phyloP scores from a whole-genome alignment of 768 basidiomycete species.

The Cubamyces sp. region DNA sequence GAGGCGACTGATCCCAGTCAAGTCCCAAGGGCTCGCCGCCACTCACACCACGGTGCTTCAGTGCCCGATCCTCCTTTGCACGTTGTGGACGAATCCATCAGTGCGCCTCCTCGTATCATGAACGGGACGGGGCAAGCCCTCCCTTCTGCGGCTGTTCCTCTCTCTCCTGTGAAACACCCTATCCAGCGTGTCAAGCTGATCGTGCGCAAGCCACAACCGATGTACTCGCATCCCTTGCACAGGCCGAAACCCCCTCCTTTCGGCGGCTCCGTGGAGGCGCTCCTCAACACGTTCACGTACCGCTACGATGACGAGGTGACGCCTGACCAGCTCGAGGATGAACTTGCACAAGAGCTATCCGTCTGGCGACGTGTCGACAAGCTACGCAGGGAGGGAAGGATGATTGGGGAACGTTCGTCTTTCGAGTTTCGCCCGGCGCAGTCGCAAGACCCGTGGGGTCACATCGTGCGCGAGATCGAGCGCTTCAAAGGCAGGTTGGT shows the following conservation, averaged over 20 bases:
- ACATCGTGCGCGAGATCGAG: slow-evolving; percentile 45
- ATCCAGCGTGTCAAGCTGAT: slow-evolving; percentile 71
- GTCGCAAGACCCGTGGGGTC: slow-evolving; percentile 60
- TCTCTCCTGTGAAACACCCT: slow-evolving; percentile 34
- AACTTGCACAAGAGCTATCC: slow-evolving; percentile 48
- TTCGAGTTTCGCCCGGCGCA: slow-evolving; percentile 13
- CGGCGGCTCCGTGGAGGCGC: slow-evolving; percentile 55
- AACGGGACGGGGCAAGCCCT: background rate
- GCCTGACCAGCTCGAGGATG: slow-evolving; percentile 39
- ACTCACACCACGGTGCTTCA: background rate
- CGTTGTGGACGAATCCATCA: slow-evolving; percentile 1
- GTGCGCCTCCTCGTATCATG: background rate
- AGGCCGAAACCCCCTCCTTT: slow-evolving; percentile 56
- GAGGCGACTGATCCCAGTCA: background rate
- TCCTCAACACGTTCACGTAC: slow-evolving; percentile 65
- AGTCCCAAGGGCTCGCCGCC: background rate
- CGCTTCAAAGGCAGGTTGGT: slow-evolving; percentile 28
- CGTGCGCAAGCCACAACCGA: slow-evolving; percentile 64
- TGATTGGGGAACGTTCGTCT: slow-evolving; percentile 24
- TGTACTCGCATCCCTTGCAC: slow-evolving; percentile 70
- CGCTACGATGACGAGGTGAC: slow-evolving; percentile 55
- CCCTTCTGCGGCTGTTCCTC: background rate
- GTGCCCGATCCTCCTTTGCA: background rate
- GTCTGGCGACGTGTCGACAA: slow-evolving; percentile 47
- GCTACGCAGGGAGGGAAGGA: slow-evolving; percentile 51